Evolutionary conservation across 371 early-diverging fungal species (phyloP), one percentile per base, ranked within the genome.

Genomic region (Apophysomyces trapeziformis): DNA sequence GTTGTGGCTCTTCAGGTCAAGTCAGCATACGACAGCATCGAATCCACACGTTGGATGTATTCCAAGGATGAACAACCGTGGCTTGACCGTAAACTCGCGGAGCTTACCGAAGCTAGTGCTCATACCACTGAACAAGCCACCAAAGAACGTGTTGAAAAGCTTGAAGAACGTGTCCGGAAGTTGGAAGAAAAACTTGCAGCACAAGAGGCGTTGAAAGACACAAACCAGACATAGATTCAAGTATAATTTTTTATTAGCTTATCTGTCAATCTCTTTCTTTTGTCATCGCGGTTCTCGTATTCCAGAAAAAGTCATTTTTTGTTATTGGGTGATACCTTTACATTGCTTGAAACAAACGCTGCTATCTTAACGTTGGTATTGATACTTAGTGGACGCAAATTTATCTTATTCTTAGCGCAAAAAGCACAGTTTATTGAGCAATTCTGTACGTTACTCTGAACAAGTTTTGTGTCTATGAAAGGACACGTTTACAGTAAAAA

Each of bases 151-250:
- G 68, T 85, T 47, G 86, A 85, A 60, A 81, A 80, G 37, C 66
- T 87, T 9, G 84, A 85, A 65, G 74, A 58, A 11, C 71, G 71
- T 50, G 38, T 87, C 35, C 76, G 76, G 63, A 79, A 82, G 64
- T 50, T 85, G 38, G 86, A 87, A 61, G 61, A 61, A 13, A 65
- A 69, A 64, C 57, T 70, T 16, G 39, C 56, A 35, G 64, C 59
- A 32, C 43, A 41, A 45, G 64, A 66, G n/a, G 68, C 68, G 12
- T 36, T 50, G 18, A 44, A 68, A 37, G 62, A 68, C 13, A 57
- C 65, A 11, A 41, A n/a, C 7, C 63, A 70, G 58, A 66, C 66
- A 21, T 43, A 60, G 64, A 38, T 26, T 1, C 32, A 56, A 9
- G 21, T 21, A 3, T 7, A 47, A 2, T 47, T 47, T 13, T 0